Evolutionary conservation across 352 stramenopile genomes (phyloP), one percentile per base, ranked within the genome.

Genomic region (Phytophthora niederhauseri): DNA sequence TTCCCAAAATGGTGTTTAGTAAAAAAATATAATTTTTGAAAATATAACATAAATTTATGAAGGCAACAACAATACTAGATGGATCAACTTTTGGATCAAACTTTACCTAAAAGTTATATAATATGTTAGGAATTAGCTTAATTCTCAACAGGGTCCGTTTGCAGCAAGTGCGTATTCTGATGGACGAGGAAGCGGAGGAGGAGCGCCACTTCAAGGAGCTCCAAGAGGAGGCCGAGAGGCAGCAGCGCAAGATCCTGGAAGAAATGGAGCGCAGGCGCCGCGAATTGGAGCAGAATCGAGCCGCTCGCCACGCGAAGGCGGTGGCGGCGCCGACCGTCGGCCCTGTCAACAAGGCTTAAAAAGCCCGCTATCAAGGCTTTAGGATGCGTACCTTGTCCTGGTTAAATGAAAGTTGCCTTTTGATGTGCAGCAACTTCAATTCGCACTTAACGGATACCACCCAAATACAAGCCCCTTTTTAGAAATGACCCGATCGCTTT

Each of bases 401-500:
- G 26, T 28, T 28, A 2, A 28, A 28, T 28, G 26, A 30, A 30
- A 30, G 26, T 4, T 4, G 2, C 2, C 26, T 28, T 38, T 38
- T 38, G 31, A 38, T 38, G 31, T 38, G 31, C 31, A 38, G 9
- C 31, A 38, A 38, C 31, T 38, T 38, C 31, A 38, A 38, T n/a
- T 46, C 38, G 12, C 14, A 46, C 38, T 19, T 46, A 38, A 12
- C 31, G 11, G 34, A 41, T 41, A 9, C 5, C 38, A 48, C 38
- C 38, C 38, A 48, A 41, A 41, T 41, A 17, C 11, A 41, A 41
- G 34, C 34, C 38, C 6, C 38, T 14, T n/a, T 46, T 48, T 19
- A 48, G 38, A 48, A 48, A 45, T 8, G 49, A 53, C 30, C 22
- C 19, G n/a, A 26, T 61, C 17, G 4, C 28, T 57, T 26, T 67